Evolutionary conservation across 208 protist genomes (phyloP).

Genomic region (Hexamita inflata): DNA sequence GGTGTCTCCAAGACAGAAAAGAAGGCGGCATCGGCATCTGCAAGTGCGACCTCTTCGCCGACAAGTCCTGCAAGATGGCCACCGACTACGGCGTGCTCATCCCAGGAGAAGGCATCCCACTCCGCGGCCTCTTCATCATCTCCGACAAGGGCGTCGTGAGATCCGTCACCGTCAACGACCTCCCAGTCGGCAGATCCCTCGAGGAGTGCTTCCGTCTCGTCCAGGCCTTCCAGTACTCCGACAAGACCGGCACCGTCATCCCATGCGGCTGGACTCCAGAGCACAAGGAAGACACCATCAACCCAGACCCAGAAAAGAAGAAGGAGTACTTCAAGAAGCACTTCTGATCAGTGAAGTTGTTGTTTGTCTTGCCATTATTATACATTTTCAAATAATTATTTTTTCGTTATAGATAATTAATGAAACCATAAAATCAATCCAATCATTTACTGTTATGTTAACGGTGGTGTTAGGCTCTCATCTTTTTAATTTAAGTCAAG

Average conservation of each 20-base stretch:
- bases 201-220: slow-evolving; percentile 78
- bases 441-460: too few species aligned
- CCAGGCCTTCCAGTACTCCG: slow-evolving; percentile 75
- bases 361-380: too few species aligned
- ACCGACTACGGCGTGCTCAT: slow-evolving; percentile 70
- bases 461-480: too few species aligned
- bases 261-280: slow-evolving; percentile 33
- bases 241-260: slow-evolving; percentile 60
- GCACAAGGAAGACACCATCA: slow-evolving; percentile 61
- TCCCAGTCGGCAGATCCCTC: slow-evolving; percentile 72
- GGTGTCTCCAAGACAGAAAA: slow-evolving; percentile 72
- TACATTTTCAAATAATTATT: too few species aligned
- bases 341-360: too few species aligned
- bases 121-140: slow-evolving; percentile 31
- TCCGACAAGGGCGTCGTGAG: slow-evolving; percentile 27
- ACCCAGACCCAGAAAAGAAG: slow-evolving; percentile 65
- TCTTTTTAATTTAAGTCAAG: too few species aligned
- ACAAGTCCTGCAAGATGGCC: slow-evolving; percentile 72
- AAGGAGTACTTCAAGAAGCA: slow-evolving; percentile 75
- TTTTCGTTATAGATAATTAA: too few species aligned
- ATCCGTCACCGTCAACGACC: slow-evolving; percentile 67
- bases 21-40: slow-evolving; percentile 82
- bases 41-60: slow-evolving; percentile 76
- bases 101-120: slow-evolving; percentile 51
- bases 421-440: too few species aligned